Evolutionary conservation across 495 filamentous ascomycete genomes (phyloP).

Genomic region (Trichoderma parareesei): DNA sequence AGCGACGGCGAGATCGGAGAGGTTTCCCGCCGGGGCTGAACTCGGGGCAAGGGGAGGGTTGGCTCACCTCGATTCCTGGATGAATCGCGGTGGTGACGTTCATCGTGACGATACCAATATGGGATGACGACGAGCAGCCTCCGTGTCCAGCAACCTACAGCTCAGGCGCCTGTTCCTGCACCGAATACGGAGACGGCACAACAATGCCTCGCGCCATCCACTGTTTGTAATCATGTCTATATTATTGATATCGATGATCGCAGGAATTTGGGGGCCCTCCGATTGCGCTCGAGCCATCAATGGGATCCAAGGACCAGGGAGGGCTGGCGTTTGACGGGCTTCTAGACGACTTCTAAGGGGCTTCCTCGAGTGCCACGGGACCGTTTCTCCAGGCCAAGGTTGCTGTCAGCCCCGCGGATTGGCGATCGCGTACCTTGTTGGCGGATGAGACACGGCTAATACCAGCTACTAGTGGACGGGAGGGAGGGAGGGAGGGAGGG

Average conservation of each 20-base stretch:
- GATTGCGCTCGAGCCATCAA: neutral
- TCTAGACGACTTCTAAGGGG: neutral
- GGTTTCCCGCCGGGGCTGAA: no score
- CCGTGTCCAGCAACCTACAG: no score
- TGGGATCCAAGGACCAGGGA: neutral
- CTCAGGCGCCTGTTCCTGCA: neutral
- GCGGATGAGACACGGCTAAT: neutral
- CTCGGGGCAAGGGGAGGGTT: no score
- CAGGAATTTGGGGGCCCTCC: neutral
- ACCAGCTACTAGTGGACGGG: no score
- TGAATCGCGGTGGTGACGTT: no score
- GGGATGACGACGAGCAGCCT: no score
- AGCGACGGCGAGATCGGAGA: no score
- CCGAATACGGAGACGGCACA: neutral
- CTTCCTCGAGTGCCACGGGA: neutral
- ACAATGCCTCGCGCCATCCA: neutral
- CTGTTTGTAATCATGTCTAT: neutral
- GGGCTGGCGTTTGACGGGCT: neutral
- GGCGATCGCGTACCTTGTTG: neutral
- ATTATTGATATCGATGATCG: no score
- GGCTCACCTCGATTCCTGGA: no score
- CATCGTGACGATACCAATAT: no score
- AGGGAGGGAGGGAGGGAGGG: no score
- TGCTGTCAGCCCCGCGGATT: neutral
- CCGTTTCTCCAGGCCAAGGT: neutral